Percentiles rank a stretch among this genome's conserved stretches.
These are phyloP conservation scores for Leccinum imitatum DNA, from an alignment of 768 basidiomycete genomes.

Conservation along the genomic window DNA sequence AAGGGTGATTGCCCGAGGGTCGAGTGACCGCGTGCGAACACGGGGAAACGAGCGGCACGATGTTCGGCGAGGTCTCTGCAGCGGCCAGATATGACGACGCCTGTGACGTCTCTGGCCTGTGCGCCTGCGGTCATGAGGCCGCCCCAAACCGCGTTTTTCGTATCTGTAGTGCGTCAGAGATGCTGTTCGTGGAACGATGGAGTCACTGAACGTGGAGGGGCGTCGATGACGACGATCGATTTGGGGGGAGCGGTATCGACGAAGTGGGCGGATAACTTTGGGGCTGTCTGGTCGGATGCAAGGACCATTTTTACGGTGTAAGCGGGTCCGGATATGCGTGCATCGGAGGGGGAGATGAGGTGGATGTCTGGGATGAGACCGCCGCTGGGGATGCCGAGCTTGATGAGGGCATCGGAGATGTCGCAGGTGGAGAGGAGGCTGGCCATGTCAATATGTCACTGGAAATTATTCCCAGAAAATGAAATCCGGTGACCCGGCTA, in stretches of 20 bases:
- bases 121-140: slow-evolving; percentile 91
- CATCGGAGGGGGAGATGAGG: slow-evolving; percentile 37
- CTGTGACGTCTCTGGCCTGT: slow-evolving; percentile 62
- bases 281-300: slow-evolving; percentile 54
- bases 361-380: slow-evolving; percentile 81
- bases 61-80: slow-evolving; percentile 86
- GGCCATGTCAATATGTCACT: slow-evolving; percentile 12
- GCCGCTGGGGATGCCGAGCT: slow-evolving; percentile 67
- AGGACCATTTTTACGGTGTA: slow-evolving; percentile 87
- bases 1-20: slow-evolving; percentile 86
- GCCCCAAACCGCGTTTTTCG: slow-evolving; percentile 87
- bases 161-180: slow-evolving; percentile 39
- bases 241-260: slow-evolving; percentile 73
- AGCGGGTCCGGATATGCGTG: slow-evolving; percentile 68
- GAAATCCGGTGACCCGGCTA: not conserved
- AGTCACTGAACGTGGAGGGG: slow-evolving; percentile 59
- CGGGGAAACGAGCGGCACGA: slow-evolving; percentile 65
- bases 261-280: slow-evolving; percentile 70
- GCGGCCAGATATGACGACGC: slow-evolving; percentile 81
- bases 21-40: slow-evolving; percentile 79
- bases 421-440: slow-evolving; percentile 77
- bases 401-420: slow-evolving; percentile 86
- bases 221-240: slow-evolving; percentile 71
- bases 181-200: not conserved
- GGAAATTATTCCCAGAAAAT: not conserved